Percentiles rank a stretch among this genome's conserved stretches.
These are phyloP conservation scores for Paecilomyces sp. DNA, from an alignment of 2,329 filamentous ascomycete species.

Conservation along the genomic window DNA sequence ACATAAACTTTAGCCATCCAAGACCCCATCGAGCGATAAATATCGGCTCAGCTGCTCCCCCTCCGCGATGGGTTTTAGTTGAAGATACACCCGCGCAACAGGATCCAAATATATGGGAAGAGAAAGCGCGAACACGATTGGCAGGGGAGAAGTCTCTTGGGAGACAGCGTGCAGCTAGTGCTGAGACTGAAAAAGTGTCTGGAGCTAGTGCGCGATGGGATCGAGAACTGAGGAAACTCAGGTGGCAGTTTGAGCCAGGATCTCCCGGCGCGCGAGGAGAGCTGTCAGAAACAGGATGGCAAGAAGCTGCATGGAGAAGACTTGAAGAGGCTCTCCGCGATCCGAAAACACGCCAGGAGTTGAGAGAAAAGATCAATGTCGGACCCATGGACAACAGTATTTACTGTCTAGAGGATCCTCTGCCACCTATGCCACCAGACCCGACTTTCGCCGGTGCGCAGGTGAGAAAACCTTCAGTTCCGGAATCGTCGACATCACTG, in stretches of 20 bases:
- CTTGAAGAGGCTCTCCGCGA: not conserved
- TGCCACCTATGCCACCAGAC: not conserved
- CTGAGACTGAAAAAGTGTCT: not conserved
- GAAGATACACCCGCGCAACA: not conserved
- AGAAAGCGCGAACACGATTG: not conserved
- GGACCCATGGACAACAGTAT: not conserved
- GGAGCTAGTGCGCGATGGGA: not conserved
- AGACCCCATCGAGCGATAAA: not conserved
- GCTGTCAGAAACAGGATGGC: not conserved
- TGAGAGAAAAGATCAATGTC: not conserved
- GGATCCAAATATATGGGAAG: not conserved
- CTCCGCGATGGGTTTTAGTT: not conserved
- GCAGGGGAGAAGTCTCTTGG: not conserved
- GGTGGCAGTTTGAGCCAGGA: not conserved
- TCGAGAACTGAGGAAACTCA: not conserved
- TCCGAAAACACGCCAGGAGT: not conserved
- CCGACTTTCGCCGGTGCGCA: not conserved
- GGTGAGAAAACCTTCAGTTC: not conserved
- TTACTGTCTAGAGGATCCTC: not conserved
- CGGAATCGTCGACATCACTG: not conserved
- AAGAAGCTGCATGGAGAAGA: not conserved
- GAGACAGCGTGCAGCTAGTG: not conserved
- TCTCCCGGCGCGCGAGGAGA: not conserved
- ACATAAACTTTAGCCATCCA: not conserved
- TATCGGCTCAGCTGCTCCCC: not conserved